Conservation (phyloP, 768 basidiomycete genomes). For the Termitomyces sp. region DNA sequence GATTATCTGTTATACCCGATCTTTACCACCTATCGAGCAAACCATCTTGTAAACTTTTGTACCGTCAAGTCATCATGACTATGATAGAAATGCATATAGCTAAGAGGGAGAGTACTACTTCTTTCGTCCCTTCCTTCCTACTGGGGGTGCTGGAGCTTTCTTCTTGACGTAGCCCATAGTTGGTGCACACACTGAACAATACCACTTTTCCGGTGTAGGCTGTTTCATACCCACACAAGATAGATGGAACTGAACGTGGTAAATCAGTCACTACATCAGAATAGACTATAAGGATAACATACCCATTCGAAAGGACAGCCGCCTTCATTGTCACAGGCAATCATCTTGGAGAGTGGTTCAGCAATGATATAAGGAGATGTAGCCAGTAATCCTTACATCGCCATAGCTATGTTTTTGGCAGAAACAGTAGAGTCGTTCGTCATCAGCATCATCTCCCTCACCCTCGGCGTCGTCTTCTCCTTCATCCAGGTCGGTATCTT, state of each 20-base stretch:
- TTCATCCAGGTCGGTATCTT: constrained; percentile 30
- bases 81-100: neutral
- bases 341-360: constrained; percentile 42
- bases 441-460: constrained; percentile 40
- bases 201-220: constrained; percentile 48
- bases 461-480: constrained; percentile 37
- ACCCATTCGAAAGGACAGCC: constrained; percentile 71
- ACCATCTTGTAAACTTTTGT: neutral
- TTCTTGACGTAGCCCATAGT: constrained; percentile 17
- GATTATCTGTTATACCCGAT: neutral
- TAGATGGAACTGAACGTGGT: constrained; percentile 47
- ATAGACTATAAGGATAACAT: constrained; percentile 17
- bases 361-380: neutral
- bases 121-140: constrained; percentile 20
- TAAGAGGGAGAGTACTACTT: constrained; percentile 11
- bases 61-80: neutral
- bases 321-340: constrained; percentile 66
- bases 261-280: neutral
- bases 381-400: constrained; percentile 31
- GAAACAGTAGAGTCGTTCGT: constrained; percentile 46
- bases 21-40: no score
- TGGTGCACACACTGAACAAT: constrained; percentile 43
- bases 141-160: constrained; percentile 19
- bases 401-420: constrained; percentile 47
- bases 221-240: constrained; percentile 53